phyloP scores from a whole-genome alignment of 2,329 filamentous ascomycete species.

The Sporothrix brunneoviolacea region DNA sequence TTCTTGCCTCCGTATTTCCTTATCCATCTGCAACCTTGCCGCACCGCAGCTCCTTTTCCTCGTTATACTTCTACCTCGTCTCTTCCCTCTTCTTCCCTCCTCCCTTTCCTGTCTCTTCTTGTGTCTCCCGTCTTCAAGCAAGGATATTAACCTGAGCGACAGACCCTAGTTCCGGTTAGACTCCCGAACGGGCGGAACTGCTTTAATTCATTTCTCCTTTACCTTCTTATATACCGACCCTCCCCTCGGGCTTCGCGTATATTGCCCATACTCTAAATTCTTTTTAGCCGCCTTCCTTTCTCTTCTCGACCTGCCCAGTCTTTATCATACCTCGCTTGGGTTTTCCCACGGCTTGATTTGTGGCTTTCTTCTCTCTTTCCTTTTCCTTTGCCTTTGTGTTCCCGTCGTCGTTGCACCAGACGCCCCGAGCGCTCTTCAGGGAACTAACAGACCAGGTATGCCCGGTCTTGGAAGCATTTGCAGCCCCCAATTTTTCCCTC shows the following conservation, averaged over 20 bases:
- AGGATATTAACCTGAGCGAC: conserved; percentile 5
- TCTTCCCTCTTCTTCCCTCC: neutral
- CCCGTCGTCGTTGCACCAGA: too few species aligned
- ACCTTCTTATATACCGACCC: neutral
- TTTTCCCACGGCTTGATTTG: neutral
- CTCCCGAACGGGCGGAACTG: conserved; percentile 8
- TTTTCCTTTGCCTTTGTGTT: too few species aligned
- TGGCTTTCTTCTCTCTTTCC: conserved; percentile 1
- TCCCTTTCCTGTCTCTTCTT: neutral
- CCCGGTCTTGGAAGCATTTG: too few species aligned
- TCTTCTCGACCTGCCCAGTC: neutral
- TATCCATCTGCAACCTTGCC: conserved; percentile 15
- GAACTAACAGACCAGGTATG: too few species aligned
- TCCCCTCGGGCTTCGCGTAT: neutral
- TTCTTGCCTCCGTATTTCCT: neutral
- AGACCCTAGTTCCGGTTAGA: conserved; percentile 6
- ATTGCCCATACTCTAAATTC: conserved; percentile 1
- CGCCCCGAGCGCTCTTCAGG: too few species aligned
- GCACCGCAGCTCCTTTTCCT: neutral
- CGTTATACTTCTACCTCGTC: conserved; percentile 4
- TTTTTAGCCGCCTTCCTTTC: conserved; percentile 1
- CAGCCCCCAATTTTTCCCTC: too few species aligned
- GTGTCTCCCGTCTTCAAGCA: neutral
- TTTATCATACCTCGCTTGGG: neutral
- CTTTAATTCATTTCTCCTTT: neutral